Base-by-base conservation (phyloP, 495 filamentous ascomycete species). In the Podospora appendiculata region DNA sequence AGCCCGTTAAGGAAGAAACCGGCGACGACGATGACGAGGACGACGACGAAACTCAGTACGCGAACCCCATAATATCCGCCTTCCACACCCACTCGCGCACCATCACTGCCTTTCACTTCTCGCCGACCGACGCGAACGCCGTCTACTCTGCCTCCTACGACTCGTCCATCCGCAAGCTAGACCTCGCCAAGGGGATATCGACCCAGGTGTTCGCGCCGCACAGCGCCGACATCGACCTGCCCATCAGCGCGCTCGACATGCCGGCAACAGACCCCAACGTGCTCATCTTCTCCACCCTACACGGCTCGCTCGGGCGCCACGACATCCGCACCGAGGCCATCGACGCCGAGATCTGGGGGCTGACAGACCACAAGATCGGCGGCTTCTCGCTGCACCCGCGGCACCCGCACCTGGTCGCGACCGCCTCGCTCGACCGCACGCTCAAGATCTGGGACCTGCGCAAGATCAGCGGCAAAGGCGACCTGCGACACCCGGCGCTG, bases 301-400 rank as follows among this genome's bases (percentile, higher is more conserved):
- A 87, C 41, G 93, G 93, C 35, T 71, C 68, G 8, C 80, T 97
- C 50, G 90, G 90, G 1, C 80, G 86, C 7, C 78, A 88, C 59
- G 92, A 97, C 53, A 78, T 85, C 48, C 83, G 90, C 13, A 73
- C 79, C 6, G 75, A 81, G 17, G 45, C 65, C 0, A 59, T 59
- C 1, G 69, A 78, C n/a, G 71, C 79, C 9, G 80, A 90, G 4
- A 71, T 83, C 7, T 91, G 86, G 77, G 72, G 80, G n/a, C 70
- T 98, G 9, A 86, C 84, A 0, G 89, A 95, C 47, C 92, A 93
- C 68, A 98, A 98, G 61, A 96, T 98, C 47, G 94, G 94, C 19
- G 93, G 93, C 1, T 96, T 96, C 71, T 85, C 82, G 1, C 62
- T 96, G 3, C 82, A 92, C 55, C 93, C 94, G 0, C 66, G 78